Base-by-base conservation (phyloP, 306 rosid species). In the Corylus americana region DNA sequence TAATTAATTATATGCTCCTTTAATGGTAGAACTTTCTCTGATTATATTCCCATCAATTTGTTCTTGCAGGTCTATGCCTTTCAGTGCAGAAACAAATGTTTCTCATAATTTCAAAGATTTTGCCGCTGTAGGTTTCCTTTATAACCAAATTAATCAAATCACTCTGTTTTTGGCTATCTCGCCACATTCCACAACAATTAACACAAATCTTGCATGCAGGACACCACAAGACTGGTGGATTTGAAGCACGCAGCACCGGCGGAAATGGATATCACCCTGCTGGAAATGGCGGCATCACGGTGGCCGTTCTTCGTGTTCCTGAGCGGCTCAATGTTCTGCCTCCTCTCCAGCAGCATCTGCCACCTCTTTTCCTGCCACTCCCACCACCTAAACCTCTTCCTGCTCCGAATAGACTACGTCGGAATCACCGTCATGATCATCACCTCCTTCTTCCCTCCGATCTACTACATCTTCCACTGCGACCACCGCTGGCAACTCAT, bases 241-340 rank as follows among this genome's bases (percentile, higher is more conserved):
- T 68, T 90, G 80, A 89, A 83, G 31, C 74, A 91, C 55, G 76
- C 81, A 49, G 50, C 84, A 54, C 81, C 96, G 48, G 77, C 78
- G 70, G 81, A 82, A 71, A 47, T 88, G 86, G 81, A 86, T 20
- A 27, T 49, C 61, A 31, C 42, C 70, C 63, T 76, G 75, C 13
- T 9, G 66, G 71, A 61, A 17, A 0, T 59, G 48, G 67, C 50
- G 39, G 80, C 85, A 76, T 83, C 87, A 59, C 85, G 89, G 68
- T 95, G 99, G 99, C 99, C 99, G 47, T 93, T 95, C 91, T 86
- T 90, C 55, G 97, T 91, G 18, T 95, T 91, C 97, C 55, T 95
- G 16, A 84, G 88, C 17, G 99, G 98, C 20, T 92, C 99, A 0
- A 91, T 95, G 96, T 93, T 95, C 87, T 95, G 99, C 71, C 96